Evolutionary conservation across 75 land plant species (phyloP).

Genomic region (Adiantum capillusveneris): DNA sequence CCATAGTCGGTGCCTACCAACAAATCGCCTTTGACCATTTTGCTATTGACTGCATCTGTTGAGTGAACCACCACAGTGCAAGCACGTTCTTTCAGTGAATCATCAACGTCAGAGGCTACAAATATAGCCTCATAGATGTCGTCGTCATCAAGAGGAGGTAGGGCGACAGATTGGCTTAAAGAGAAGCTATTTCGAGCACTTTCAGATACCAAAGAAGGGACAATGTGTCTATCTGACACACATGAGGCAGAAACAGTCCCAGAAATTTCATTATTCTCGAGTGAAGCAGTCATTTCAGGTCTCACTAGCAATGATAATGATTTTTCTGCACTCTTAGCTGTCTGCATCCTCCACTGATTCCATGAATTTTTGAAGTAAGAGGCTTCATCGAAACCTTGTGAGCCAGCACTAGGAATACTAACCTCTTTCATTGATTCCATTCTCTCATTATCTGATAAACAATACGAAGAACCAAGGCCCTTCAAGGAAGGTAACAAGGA

Average conservation of each 20-base stretch:
- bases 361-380: background rate
- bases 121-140: conserved; percentile 45
- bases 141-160: conserved; percentile 68
- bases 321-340: background rate
- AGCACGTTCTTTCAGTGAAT: background rate
- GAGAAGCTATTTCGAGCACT: conserved; percentile 35
- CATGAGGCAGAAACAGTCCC: background rate
- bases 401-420: background rate
- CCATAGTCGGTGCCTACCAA: conserved; percentile 48
- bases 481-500: background rate
- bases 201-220: background rate
- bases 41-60: too few relatives aligned
- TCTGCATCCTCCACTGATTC: background rate
- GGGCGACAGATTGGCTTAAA: conserved; percentile 32
- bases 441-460: background rate
- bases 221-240: too few relatives aligned
- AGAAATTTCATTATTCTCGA: too few relatives aligned
- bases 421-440: background rate
- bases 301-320: too few relatives aligned
- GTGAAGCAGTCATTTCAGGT: too few relatives aligned
- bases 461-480: background rate
- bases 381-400: background rate
- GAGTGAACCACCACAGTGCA: too few relatives aligned
- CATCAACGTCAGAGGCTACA: background rate
- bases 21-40: background rate